Evolutionary conservation across 345 rosid genomes (phyloP).

Genomic region (Raphanus sativus): DNA sequence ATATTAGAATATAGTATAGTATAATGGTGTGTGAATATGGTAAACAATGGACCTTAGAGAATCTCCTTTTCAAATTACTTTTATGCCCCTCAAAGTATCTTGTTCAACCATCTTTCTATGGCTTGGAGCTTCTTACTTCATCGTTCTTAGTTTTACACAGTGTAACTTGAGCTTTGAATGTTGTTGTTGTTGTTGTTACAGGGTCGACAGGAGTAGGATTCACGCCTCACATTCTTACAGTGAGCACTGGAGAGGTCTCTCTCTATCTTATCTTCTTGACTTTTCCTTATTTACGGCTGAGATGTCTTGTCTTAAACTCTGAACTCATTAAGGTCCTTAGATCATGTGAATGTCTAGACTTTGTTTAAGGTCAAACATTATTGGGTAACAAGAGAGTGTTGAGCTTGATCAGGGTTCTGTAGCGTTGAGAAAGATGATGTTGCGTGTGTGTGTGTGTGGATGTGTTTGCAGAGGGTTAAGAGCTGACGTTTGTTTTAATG

Average conservation of each 20-base stretch:
- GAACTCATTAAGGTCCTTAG: not conserved
- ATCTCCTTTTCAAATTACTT: not conserved
- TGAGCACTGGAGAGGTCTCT: constrained; percentile 69
- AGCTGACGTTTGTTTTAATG: not conserved
- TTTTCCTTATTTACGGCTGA: not conserved
- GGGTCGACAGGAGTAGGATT: constrained; percentile 70
- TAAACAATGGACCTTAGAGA: constrained; percentile 15
- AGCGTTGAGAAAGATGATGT: not conserved
- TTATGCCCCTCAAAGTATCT: constrained; percentile 20
- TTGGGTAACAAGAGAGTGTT: not conserved
- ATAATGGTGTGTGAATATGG: constrained; percentile 10
- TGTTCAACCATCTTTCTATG: not conserved
- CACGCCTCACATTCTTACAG: constrained; percentile 69
- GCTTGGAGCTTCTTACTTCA: not conserved
- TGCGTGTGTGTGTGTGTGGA: not conserved
- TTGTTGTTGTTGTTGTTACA: constrained; percentile 7
- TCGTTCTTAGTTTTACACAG: too few relatives aligned
- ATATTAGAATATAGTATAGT: constrained; percentile 24
- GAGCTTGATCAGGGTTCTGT: not conserved
- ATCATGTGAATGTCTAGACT: constrained; percentile 6
- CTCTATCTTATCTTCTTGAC: not conserved
- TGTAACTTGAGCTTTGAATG: not conserved
- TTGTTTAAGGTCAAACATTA: not conserved
- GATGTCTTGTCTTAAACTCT: not conserved
- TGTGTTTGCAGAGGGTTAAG: not conserved